Evolutionary conservation across 345 rosid genomes (phyloP).

Genomic region (Erysimum cheiranthoides): DNA sequence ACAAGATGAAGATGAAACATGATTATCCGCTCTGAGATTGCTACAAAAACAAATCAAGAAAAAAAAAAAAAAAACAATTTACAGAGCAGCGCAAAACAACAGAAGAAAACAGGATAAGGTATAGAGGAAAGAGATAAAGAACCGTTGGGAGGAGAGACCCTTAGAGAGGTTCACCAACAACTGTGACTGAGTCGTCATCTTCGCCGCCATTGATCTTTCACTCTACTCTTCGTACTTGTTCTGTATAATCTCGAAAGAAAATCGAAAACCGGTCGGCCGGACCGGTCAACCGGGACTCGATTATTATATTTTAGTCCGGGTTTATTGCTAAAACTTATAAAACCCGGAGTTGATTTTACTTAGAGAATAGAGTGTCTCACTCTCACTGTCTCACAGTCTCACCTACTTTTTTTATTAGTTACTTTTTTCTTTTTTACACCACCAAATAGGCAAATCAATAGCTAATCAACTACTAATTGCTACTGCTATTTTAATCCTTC

Average conservation of each 20-base stretch:
- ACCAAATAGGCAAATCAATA: too few relatives aligned
- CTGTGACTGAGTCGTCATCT: constrained; percentile 38
- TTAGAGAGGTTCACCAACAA: constrained; percentile 8
- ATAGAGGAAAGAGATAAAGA: not conserved
- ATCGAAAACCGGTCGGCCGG: not conserved
- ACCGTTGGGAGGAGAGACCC: constrained; percentile 29
- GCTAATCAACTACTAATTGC: too few relatives aligned
- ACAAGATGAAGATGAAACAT: constrained; percentile 26
- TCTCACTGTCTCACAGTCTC: too few relatives aligned
- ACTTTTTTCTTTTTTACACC: too few relatives aligned
- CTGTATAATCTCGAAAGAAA: too few relatives aligned
- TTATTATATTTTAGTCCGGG: not conserved
- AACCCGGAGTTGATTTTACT: too few relatives aligned
- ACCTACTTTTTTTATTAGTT: too few relatives aligned
- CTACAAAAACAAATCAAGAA: not conserved
- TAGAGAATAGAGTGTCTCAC: too few relatives aligned
- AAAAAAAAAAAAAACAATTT: not conserved
- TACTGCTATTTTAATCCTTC: too few relatives aligned
- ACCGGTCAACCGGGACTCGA: not conserved
- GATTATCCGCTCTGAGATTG: constrained; percentile 27
- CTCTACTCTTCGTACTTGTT: too few relatives aligned
- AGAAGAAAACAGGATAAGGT: not conserved
- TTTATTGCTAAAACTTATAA: not conserved
- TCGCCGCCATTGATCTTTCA: not conserved
- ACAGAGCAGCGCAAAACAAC: not conserved